These are phyloP conservation scores for Cladosporium oxysporum DNA, from an alignment of 2,329 filamentous ascomycete genomes.

Conservation along the genomic window DNA sequence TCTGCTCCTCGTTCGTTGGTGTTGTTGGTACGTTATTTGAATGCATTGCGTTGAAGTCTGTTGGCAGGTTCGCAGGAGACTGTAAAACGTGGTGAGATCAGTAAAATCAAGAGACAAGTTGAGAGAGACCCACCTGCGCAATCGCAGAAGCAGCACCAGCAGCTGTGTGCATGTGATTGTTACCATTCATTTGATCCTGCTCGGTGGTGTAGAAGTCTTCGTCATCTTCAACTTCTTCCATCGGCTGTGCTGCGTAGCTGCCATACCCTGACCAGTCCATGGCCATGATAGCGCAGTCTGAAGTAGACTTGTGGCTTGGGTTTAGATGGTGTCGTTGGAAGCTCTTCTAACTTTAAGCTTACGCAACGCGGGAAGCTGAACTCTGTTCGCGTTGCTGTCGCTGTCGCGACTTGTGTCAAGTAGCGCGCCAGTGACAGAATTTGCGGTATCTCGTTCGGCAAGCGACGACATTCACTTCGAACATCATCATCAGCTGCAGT, in stretches of 20 bases:
- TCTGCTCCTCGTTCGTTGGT: slow-evolving; percentile 6
- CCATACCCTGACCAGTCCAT: slow-evolving; percentile 10
- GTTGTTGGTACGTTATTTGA: background rate
- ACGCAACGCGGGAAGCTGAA: background rate
- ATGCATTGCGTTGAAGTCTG: background rate
- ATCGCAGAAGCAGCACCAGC: slow-evolving; percentile 8
- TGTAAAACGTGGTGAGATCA: slow-evolving; percentile 7
- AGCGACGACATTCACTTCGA: background rate
- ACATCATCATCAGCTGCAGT: background rate
- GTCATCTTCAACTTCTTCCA: slow-evolving; percentile 20
- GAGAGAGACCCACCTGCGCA: background rate
- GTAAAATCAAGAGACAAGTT: background rate
- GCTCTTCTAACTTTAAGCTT: slow-evolving; percentile 6
- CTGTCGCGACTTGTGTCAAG: background rate
- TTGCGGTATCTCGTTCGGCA: background rate
- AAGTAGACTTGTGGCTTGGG: background rate
- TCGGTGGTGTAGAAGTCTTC: slow-evolving; percentile 23
- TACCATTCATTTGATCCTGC: slow-evolving; percentile 11
- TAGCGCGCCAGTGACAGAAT: background rate
- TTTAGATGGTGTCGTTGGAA: slow-evolving; percentile 1
- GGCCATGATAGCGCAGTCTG: slow-evolving; percentile 9
- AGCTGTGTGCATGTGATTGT: slow-evolving; percentile 14
- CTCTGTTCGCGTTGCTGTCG: background rate
- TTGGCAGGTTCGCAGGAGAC: background rate
- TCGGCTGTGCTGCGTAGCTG: background rate